Evolutionary conservation across 2,329 filamentous ascomycete species (phyloP), one percentile per base, ranked within the genome.

Genomic region (Ceratocystis destructans): DNA sequence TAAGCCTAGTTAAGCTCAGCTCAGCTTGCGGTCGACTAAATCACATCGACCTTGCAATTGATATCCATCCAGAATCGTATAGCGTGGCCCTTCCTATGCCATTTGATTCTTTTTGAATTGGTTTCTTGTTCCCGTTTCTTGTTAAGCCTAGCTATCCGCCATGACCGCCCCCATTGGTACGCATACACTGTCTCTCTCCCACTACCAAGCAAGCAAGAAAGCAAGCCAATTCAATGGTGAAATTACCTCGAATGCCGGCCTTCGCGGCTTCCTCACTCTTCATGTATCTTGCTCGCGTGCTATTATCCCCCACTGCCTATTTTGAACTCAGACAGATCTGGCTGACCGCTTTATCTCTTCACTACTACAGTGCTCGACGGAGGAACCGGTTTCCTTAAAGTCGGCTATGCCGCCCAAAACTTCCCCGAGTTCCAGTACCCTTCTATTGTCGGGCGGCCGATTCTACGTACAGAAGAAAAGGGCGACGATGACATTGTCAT

Each of bases 391-490:
- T 99, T 99, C 83, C 88, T 99, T 78, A 99, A 99, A 80, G 94
- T 96, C 79, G 94, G 94, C 77, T 99, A 97, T 81, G 94, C 94
- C 74, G 94, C 88, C 74, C 92, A 97, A 83, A 99, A 99, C 82
- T 99, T 99, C 79, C 94, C 94, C 76, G 94, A 97, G 79, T 90
- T 95, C 78, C 93, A 97, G 79, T 97, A 92, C 78, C 94, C 94
- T 67, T 96, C 93, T 71, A 97, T 99, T 77, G 91, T 99, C 76
- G 94, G 94, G 75, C 90, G 94, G 72, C 94, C 94, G 64, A 99
- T 99, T 77, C 84, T 99, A 74, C 90, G 94, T 78, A 92, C 92
- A 69, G 94, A 99, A 81, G 94, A 99, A 78, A 82, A 83, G 75
- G 82, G 80, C 72, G 78, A 79, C 74, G 79, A 77, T 74, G 78